A percentile compares a stretch with the other conserved stretches of the same genome.
These are phyloP conservation scores for Rhytidhysteron rufulum DNA, from an alignment of 2,329 filamentous ascomycete species.

Conservation along the genomic window DNA sequence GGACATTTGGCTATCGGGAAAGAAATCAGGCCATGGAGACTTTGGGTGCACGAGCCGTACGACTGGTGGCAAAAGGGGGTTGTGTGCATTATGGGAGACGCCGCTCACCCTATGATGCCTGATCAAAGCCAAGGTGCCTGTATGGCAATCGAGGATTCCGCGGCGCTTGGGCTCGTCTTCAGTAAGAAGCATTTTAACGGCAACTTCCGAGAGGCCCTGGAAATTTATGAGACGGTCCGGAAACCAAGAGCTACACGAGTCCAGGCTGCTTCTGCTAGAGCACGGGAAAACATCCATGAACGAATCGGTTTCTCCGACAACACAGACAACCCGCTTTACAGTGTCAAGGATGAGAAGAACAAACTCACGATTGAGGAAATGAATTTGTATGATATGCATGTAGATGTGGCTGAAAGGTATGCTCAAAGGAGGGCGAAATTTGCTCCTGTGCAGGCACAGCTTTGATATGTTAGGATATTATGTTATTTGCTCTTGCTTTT, in stretches of 20 bases:
- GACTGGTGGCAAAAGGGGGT: slow-evolving; percentile 51
- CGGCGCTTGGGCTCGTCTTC: slow-evolving; percentile 60
- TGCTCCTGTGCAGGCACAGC: too few relatives aligned
- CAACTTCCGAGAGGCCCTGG: slow-evolving; percentile 27
- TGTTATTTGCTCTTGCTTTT: too few relatives aligned
- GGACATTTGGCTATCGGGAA: slow-evolving; percentile 56
- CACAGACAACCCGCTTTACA: slow-evolving; percentile 47
- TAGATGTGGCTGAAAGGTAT: too few relatives aligned
- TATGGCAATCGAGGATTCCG: slow-evolving; percentile 66
- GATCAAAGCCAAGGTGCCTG: slow-evolving; percentile 67
- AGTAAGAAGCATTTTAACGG: slow-evolving; percentile 42
- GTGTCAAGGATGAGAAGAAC: slow-evolving; percentile 57
- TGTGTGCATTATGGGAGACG: slow-evolving; percentile 61
- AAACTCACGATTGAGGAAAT: slow-evolving; percentile 67
- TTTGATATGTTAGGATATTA: too few relatives aligned
- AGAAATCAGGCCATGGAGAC: slow-evolving; percentile 62
- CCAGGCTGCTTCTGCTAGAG: slow-evolving; percentile 34
- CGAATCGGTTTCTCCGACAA: slow-evolving; percentile 59
- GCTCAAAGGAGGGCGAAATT: too few relatives aligned
- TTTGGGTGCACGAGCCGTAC: slow-evolving; percentile 64
- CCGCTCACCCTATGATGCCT: slow-evolving; percentile 66
- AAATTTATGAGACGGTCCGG: slow-evolving; percentile 33
- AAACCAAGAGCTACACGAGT: slow-evolving; percentile 37
- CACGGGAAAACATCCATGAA: slow-evolving; percentile 38
- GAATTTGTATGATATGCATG: slow-evolving; percentile 45